These are phyloP conservation scores for Mortierella sp. DNA, from an alignment of 371 early-diverging fungal species.

Conservation along the genomic window DNA sequence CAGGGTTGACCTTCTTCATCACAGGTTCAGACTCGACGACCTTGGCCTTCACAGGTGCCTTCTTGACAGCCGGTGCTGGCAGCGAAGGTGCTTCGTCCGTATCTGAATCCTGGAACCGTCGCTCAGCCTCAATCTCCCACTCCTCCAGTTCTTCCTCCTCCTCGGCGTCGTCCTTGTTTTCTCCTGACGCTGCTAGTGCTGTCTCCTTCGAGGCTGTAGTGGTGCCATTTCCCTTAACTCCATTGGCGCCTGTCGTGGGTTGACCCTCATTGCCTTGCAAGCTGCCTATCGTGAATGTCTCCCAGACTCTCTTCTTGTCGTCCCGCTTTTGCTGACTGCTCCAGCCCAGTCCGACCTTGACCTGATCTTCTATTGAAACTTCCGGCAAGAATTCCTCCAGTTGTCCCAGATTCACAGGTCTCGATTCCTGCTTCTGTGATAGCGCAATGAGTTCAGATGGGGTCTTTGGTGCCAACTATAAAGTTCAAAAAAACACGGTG, in stretches of 20 bases:
- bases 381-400: constrained; percentile 51
- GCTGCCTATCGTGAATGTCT: constrained; percentile 33
- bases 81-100: constrained; percentile 38
- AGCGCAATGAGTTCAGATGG: constrained; percentile 54
- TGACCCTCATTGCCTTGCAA: constrained; percentile 19
- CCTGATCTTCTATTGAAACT: constrained; percentile 52
- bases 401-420: constrained; percentile 37
- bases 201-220: neutral
- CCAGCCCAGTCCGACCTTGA: constrained; percentile 50
- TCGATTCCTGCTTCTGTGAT: constrained; percentile 38
- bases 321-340: constrained; percentile 28
- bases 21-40: constrained; percentile 10
- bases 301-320: constrained; percentile 40
- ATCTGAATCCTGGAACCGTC: constrained; percentile 54
- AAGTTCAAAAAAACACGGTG: neutral
- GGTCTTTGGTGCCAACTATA: constrained; percentile 51
- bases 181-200: constrained; percentile 2
- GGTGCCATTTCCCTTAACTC: constrained; percentile 13
- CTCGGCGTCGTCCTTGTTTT: constrained; percentile 1
- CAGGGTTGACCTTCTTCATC: constrained; percentile 23
- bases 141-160: constrained; percentile 48
- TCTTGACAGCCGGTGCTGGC: constrained; percentile 31
- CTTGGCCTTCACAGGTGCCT: constrained; percentile 19
- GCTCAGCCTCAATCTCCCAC: constrained; percentile 58
- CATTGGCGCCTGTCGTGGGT: neutral